Evolutionary conservation across 495 filamentous ascomycete species (phyloP).

Genomic region (Neurospora discreta): DNA sequence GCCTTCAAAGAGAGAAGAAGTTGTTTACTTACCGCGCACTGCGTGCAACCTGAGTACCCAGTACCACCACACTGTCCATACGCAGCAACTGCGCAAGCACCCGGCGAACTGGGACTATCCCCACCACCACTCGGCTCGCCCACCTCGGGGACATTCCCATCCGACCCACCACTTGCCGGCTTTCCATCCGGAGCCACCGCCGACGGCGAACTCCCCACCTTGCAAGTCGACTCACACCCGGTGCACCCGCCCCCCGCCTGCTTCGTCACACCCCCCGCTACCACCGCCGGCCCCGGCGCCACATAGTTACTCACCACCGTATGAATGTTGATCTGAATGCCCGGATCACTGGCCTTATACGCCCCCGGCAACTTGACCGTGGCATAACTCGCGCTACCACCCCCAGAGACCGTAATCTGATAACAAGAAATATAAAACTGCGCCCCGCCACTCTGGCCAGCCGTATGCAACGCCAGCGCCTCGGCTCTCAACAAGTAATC

Average conservation of each 20-base stretch:
- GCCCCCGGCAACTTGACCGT: constrained; percentile 36
- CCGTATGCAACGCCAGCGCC: constrained; percentile 39
- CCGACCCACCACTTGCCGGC: background rate
- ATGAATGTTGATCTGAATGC: constrained; percentile 41
- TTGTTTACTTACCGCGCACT: constrained; percentile 24
- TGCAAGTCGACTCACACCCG: constrained; percentile 31
- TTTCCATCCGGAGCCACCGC: constrained; percentile 7
- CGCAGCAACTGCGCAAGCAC: constrained; percentile 20
- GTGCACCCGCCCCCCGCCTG: constrained; percentile 22
- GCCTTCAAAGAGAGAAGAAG: background rate
- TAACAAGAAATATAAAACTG: constrained; percentile 44
- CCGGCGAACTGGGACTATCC: constrained; percentile 3
- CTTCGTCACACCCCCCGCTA: constrained; percentile 25
- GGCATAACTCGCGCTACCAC: constrained; percentile 21
- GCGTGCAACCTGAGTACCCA: constrained; percentile 29
- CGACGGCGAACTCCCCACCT: constrained; percentile 23
- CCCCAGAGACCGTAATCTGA: constrained; percentile 30
- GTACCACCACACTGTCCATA: constrained; percentile 37
- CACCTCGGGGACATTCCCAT: constrained; percentile 1
- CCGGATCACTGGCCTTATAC: constrained; percentile 35
- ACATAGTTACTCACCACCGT: constrained; percentile 23
- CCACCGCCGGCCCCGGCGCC: constrained; percentile 30
- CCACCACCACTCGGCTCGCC: background rate
- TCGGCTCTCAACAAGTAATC: constrained; percentile 44
- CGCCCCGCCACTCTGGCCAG: constrained; percentile 22